Base-by-base conservation (phyloP, 2,329 filamentous ascomycete genomes). In the Alternaria atra region DNA sequence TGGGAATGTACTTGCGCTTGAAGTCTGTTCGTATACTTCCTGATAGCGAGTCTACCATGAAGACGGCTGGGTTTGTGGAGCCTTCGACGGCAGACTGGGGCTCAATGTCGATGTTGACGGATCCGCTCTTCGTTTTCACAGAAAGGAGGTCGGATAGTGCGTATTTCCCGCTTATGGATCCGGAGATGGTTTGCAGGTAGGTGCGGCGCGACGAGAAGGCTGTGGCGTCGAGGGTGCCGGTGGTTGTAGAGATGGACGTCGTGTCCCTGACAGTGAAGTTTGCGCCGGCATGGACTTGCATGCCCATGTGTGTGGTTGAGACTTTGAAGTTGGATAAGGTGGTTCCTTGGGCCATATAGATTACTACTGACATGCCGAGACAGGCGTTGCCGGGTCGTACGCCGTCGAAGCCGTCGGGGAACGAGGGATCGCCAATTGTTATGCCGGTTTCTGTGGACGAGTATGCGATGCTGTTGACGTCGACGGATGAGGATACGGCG, bases 91-190 rank as follows among this genome's bases (percentile, higher is more conserved):
- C 77, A 23, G 74, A 63, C 53, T 79, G 73, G 6, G 81, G 80
- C 35, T 77, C 71, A 30, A 83, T 71, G 34, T 77, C 68, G 43
- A 81, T 71, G 52, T 77, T 73, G 12, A 84, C 77, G 4, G 73
- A 76, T 17, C 82, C 82, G n/a, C 77, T 78, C 25, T 71, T 74
- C 1, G 80, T 81, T 2, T 69, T 74, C 34, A 84, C 71, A 17
- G 70, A 75, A 8, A 84, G 69, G 7, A 80, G 67, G 54, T 83
- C 80, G 13, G 69, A 69, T 3, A 83, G 73, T 5, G 78, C 71
- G 65, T 80, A 83, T 10, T 67, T 73, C 1, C 82, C 82, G 46
- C 69, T 78, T 44, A 83, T 79, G 17, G 77, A 77, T 7, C 80
- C 80, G 0, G 79, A 79, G 5, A 74, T 74, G 6, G 78, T 76